phyloP scores from a whole-genome alignment of 2,329 filamentous ascomycete genomes.

The Chaetomiaceae sp. region DNA sequence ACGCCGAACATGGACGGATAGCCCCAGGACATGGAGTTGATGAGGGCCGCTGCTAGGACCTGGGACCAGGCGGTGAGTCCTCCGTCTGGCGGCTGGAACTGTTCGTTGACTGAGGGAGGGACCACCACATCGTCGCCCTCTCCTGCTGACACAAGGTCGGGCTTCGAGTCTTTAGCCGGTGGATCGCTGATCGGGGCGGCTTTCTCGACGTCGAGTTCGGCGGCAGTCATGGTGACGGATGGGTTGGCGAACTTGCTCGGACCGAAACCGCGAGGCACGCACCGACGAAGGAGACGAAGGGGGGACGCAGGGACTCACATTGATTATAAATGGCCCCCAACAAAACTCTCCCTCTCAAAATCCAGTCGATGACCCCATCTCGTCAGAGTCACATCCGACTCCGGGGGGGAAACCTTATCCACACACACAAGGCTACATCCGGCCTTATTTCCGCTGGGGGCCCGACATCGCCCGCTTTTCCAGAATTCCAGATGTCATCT shows the following conservation, averaged over 20 bases:
- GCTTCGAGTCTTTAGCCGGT: not conserved
- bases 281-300: too few relatives aligned
- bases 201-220: constrained; percentile 18
- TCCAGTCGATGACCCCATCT: not conserved
- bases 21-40: constrained; percentile 49
- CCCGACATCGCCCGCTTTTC: constrained; percentile 17
- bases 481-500: constrained; percentile 11
- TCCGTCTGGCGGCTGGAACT: constrained; percentile 38
- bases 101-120: constrained; percentile 1
- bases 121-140: not conserved
- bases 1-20: constrained; percentile 47
- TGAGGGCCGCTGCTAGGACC: constrained; percentile 43
- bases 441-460: constrained; percentile 17
- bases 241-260: not conserved
- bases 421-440: constrained; percentile 5
- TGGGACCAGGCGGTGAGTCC: constrained; percentile 48
- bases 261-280: not conserved
- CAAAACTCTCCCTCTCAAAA: not conserved
- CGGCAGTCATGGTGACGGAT: not conserved
- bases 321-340: not conserved
- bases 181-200: not conserved
- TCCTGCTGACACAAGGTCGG: not conserved
- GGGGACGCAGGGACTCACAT: not conserved
- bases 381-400: not conserved
- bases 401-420: not conserved